These are phyloP conservation scores for Cladophialophora bantiana DNA, from an alignment of 2,329 filamentous ascomycete genomes.

Conservation along the genomic window DNA sequence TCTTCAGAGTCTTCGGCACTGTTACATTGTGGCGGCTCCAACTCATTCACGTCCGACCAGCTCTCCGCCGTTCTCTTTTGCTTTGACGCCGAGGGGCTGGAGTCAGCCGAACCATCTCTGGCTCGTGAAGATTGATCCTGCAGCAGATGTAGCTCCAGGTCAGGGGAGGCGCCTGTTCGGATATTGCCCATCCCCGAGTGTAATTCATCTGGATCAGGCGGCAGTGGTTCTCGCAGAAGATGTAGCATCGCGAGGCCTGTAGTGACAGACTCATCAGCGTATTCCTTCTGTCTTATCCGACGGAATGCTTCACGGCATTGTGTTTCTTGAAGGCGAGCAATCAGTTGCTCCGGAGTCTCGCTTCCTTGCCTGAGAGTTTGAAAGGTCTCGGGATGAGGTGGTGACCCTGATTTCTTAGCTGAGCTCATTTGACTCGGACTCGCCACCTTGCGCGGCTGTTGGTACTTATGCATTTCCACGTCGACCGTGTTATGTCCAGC, in stretches of 20 bases:
- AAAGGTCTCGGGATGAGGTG: constrained; percentile 23
- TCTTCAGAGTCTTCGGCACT: constrained; percentile 36
- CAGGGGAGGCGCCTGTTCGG: background rate
- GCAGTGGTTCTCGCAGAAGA: constrained; percentile 16
- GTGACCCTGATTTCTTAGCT: background rate
- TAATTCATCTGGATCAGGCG: background rate
- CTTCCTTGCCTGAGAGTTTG: constrained; percentile 27
- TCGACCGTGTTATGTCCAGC: background rate
- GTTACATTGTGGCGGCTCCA: constrained; percentile 18
- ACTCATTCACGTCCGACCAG: constrained; percentile 18
- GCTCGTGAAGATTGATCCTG: background rate
- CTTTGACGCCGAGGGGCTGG: background rate
- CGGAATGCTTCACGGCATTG: constrained; percentile 18
- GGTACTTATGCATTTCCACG: background rate
- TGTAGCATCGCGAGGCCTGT: constrained; percentile 22
- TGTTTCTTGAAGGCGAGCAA: constrained; percentile 24
- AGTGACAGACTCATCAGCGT: constrained; percentile 15
- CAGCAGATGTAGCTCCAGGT: background rate
- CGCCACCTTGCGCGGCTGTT: background rate
- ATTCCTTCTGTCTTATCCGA: constrained; percentile 19
- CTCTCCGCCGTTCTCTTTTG: background rate
- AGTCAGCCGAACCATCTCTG: background rate
- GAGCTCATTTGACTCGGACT: background rate
- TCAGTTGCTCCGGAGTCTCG: constrained; percentile 28
- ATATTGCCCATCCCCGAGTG: background rate